Evolutionary conservation across 164 flowering plant genomes (phyloP), one percentile per base, ranked within the genome.

Genomic region (Tetracentron sinense): DNA sequence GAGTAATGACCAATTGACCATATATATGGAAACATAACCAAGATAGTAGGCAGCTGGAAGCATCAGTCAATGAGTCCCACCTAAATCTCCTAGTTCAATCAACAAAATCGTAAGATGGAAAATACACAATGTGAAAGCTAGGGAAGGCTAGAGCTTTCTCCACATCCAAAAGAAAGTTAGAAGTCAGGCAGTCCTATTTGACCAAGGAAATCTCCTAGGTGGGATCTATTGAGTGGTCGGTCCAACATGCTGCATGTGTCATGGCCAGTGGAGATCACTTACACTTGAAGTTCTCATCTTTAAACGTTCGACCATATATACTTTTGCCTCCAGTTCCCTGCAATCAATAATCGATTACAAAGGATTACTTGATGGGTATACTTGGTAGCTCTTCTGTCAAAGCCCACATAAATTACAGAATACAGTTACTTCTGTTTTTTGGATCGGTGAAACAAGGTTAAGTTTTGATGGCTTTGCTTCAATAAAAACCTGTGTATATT

Each of bases 311-410:
- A 15, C 99, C 99, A 64, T 89, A 94, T 54, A 94, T 92, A 66
- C 99, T 94, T 83, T 92, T 94, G 12, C 99, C 99, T 61, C 99
- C 99, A 62, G 96, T 94, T 69, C 99, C 99, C 99, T 94, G 89
- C 77, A 77, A 64, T 15, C 65, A 33, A 21, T 46, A 21, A 26
- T 27, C 54, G 69, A 19, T 28, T 62, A 27, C 57, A 49, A 55
- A 57, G 58, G 31, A 51, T 59, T 60, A 60, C 17, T 5, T 49
- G 4, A 52, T 50, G 22, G 27, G 44, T 26, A 14, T 22, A 31
- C 42, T 15, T 2, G 65, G 30, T 53, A 29, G 19, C 19, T 61
- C n/a, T 33, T 33, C 38, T 38, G 44, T 10, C 44, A 38, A 1
- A 16, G 14, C 44, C 44, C 44, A 38, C 44, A 38, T 38, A 38